phyloP scores from a whole-genome alignment of 2,329 filamentous ascomycete genomes.

The Sclerotinia glacialis region DNA sequence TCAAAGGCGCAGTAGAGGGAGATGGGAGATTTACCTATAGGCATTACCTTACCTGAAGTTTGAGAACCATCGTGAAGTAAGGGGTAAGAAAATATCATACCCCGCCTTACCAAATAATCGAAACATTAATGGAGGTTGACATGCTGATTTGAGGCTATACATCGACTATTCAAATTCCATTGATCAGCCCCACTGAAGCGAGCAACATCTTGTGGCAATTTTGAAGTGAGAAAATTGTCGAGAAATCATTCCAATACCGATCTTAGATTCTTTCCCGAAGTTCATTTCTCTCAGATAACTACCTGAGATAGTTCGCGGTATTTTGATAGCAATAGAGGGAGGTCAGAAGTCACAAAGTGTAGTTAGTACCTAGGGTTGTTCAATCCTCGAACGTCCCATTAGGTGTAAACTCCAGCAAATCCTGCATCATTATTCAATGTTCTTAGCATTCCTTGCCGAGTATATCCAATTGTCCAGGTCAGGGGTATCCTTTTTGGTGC shows the following conservation, averaged over 20 bases:
- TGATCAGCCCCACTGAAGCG: conserved; percentile 24
- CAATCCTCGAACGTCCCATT: neutral
- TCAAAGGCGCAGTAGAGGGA: conserved; percentile 32
- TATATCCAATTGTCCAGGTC: conserved; percentile 6
- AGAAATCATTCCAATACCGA: neutral
- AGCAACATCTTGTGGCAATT: conserved; percentile 7
- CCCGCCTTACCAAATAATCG: conserved; percentile 19
- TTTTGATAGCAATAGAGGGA: neutral
- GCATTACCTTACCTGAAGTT: conserved; percentile 34
- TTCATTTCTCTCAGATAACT: neutral
- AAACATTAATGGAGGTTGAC: conserved; percentile 20
- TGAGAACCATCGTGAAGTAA: conserved; percentile 30
- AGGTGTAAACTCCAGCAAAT: neutral
- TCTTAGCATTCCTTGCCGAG: conserved; percentile 19
- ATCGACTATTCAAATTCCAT: conserved; percentile 21
- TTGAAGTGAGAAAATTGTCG: neutral
- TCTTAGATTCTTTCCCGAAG: neutral
- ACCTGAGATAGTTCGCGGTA: neutral
- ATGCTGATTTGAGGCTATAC: conserved; percentile 21
- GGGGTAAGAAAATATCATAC: conserved; percentile 26
- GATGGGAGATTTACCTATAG: conserved; percentile 29
- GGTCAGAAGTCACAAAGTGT: neutral
- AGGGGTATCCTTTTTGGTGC: neutral
- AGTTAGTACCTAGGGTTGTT: neutral
- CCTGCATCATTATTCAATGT: conserved; percentile 7